Evolutionary conservation across 169 alveolate genomes (phyloP).

Genomic region (Cryptosporidium viatorum): DNA sequence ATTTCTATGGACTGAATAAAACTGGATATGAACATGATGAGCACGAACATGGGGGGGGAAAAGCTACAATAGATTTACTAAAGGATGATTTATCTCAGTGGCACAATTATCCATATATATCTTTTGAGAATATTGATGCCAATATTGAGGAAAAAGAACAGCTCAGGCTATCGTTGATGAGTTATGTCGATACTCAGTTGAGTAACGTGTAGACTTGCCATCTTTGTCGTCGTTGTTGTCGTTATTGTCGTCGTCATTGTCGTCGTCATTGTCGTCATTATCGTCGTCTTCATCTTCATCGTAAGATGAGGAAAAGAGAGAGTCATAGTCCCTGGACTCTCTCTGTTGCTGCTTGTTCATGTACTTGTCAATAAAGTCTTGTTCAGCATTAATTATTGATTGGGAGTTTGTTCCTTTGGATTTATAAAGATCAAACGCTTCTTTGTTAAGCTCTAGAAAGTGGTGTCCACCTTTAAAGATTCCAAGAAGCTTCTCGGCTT

Average conservation of each 20-base stretch:
- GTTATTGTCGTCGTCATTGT: not conserved
- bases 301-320: conserved; percentile 2
- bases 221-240: too few relatives aligned
- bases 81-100: conserved; percentile 56
- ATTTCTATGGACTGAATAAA: conserved; percentile 9
- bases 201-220: conserved; percentile 32
- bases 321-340: conserved; percentile 27
- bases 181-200: conserved; percentile 62
- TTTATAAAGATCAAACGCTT: conserved; percentile 82
- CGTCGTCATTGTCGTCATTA: conserved; percentile 12
- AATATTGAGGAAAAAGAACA: conserved; percentile 41
- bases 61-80: conserved; percentile 9
- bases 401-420: conserved; percentile 77
- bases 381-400: conserved; percentile 76
- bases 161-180: conserved; percentile 36
- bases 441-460: conserved; percentile 86
- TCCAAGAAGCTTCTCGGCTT: conserved; percentile 85
- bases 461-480: conserved; percentile 90
- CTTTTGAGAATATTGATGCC: conserved; percentile 47
- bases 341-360: conserved; percentile 6
- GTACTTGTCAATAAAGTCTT: conserved; percentile 18
- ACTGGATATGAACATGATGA: not conserved
- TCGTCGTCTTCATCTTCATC: conserved; percentile 17
- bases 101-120: conserved; percentile 66
- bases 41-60: not conserved